Conservation (phyloP, 2,329 filamentous ascomycete genomes). For the Neonectria ditissima region DNA sequence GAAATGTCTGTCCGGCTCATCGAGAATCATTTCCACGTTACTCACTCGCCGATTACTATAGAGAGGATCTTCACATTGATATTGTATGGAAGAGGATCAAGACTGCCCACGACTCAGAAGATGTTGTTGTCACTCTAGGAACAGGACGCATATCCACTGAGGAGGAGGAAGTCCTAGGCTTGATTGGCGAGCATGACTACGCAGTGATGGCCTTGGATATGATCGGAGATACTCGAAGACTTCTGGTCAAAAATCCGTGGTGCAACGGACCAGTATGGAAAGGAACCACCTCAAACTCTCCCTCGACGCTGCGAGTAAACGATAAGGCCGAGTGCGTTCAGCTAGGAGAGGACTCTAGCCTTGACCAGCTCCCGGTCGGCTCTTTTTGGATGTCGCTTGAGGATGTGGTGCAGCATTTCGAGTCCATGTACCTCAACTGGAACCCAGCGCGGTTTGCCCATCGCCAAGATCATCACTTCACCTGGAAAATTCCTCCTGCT, state of each 20-base stretch:
- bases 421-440: slow-evolving; percentile 98
- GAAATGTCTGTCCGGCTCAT: not conserved
- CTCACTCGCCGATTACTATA: slow-evolving; percentile 47
- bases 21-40: not conserved
- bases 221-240: slow-evolving; percentile 68
- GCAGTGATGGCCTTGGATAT: slow-evolving; percentile 84
- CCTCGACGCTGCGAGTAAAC: not conserved
- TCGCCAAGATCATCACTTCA: slow-evolving; percentile 90
- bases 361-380: slow-evolving; percentile 61
- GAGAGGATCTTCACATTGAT: slow-evolving; percentile 81
- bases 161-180: slow-evolving; percentile 83
- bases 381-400: slow-evolving; percentile 95
- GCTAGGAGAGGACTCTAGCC: not conserved
- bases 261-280: slow-evolving; percentile 83
- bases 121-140: slow-evolving; percentile 90
- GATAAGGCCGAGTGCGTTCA: not conserved
- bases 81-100: slow-evolving; percentile 83
- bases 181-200: slow-evolving; percentile 94
- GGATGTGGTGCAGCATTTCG: slow-evolving; percentile 89
- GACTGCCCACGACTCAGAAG: slow-evolving; percentile 78
- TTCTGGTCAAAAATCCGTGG: slow-evolving; percentile 97
- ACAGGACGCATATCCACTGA: slow-evolving; percentile 83
- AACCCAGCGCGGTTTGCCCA: slow-evolving; percentile 85
- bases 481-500: slow-evolving; percentile 74
- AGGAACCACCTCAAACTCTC: slow-evolving; percentile 46